phyloP scores from a whole-genome alignment of 164 flowering plant genomes.

The Akebia trifoliata region DNA sequence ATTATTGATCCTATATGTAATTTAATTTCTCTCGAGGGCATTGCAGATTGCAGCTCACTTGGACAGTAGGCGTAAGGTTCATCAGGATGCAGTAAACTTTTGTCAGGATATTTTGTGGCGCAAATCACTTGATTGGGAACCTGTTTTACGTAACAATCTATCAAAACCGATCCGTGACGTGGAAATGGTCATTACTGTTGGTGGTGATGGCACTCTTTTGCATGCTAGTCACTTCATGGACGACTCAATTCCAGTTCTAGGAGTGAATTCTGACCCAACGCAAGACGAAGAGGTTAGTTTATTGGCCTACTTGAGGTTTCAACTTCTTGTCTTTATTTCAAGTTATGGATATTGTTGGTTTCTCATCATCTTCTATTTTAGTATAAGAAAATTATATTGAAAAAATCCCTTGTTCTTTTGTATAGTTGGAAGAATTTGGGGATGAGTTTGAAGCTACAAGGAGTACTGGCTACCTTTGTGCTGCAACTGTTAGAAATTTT shows the following conservation, averaged over 20 bases:
- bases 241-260: slow-evolving; percentile 75
- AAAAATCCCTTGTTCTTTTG: neutral
- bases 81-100: slow-evolving; percentile 58
- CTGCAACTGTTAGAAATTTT: slow-evolving; percentile 67
- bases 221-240: slow-evolving; percentile 90
- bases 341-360: neutral
- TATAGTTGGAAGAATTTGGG: slow-evolving; percentile 58
- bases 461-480: slow-evolving; percentile 95
- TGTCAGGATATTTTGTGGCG: slow-evolving; percentile 63
- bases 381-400: neutral
- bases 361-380: neutral
- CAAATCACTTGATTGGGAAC: slow-evolving; percentile 61
- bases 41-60: slow-evolving; percentile 51
- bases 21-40: slow-evolving; percentile 7
- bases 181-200: slow-evolving; percentile 79
- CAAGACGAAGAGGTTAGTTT: slow-evolving; percentile 57
- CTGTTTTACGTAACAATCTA: slow-evolving; percentile 44
- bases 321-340: slow-evolving; percentile 1
- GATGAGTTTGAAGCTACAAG: slow-evolving; percentile 81
- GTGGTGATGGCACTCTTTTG: slow-evolving; percentile 96
- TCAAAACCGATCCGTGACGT: slow-evolving; percentile 55
- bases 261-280: slow-evolving; percentile 97
- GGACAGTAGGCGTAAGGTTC: slow-evolving; percentile 59
- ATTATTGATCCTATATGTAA: too few species aligned
- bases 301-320: neutral